phyloP scores from a whole-genome alignment of 148 eudicot genomes.

The Diospyros kaki region DNA sequence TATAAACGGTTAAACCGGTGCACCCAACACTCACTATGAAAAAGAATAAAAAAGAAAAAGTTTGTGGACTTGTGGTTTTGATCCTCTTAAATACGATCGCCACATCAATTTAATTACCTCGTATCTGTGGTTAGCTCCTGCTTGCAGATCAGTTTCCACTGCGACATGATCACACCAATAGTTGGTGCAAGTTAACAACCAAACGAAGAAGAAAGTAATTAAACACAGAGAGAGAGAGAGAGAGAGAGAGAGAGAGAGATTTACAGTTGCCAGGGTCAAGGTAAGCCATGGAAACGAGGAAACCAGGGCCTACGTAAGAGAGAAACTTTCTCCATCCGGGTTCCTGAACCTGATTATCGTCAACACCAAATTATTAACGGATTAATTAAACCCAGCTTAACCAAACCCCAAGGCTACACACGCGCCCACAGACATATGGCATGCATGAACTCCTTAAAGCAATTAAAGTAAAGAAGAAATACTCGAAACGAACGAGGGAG shows the following conservation, averaged over 20 bases:
- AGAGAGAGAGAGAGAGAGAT: constrained; percentile 11
- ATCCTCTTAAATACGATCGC: too few species aligned
- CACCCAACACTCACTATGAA: too few species aligned
- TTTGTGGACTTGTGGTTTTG: neutral
- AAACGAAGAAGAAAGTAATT: neutral
- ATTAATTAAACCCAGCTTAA: too few species aligned
- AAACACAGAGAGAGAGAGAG: neutral
- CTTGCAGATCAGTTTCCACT: constrained; percentile 98
- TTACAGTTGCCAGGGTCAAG: constrained; percentile 81
- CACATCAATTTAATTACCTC: constrained; percentile 35
- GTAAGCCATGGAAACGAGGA: constrained; percentile 69
- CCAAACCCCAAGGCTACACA: too few species aligned
- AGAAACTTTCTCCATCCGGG: constrained; percentile 64
- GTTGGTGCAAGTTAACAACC: neutral
- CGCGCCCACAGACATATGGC: too few species aligned
- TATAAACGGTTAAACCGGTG: too few species aligned
- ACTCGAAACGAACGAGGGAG: too few species aligned
- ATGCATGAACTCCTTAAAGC: too few species aligned
- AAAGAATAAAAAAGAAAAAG: too few species aligned
- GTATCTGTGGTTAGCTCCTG: constrained; percentile 77
- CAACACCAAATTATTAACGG: too few species aligned
- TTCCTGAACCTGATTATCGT: constrained; percentile 19
- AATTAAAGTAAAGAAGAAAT: too few species aligned
- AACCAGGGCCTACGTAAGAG: constrained; percentile 78
- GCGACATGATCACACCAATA: neutral